Base-by-base conservation (phyloP, 768 basidiomycete genomes). In the Obba rivulosa region DNA sequence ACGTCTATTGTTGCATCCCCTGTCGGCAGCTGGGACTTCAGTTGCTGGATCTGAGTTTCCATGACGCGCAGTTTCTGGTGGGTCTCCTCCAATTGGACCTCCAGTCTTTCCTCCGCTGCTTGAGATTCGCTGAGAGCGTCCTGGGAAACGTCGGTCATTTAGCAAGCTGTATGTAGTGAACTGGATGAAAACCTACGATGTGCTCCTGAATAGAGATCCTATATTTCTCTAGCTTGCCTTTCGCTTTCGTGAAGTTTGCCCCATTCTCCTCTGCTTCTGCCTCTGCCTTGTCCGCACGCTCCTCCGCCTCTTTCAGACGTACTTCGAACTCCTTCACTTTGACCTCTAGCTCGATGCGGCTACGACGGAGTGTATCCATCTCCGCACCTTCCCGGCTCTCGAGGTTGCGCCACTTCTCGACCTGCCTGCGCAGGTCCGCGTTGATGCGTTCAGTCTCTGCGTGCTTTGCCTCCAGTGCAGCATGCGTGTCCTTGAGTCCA, bases 371-470 rank as follows among this genome's bases (percentile, higher is more conserved):
- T 5, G 66, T 62, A 45, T 83, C 85, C 8, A 75, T 69, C 25
- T 85, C 80, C 16, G 69, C 76, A 10, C 75, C 80, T 41, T 80
- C 84, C 41, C 78, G 80, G 22, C 69, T 80, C 57, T 88, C 87
- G 16, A 87, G 63, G 22, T 63, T 73, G 57, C 85, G 74, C 85
- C 84, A 87, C 57, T 82, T 79, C 36, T 77, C 76, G 8, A 89
- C 66, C 55, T 90, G 87, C 14, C 75, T 74, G 43, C 76, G 73
- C 34, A 87, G 67, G 36, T 83, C 76, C 4, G 66, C 64, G 41
- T 75, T 76, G 9, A 73, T 72, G 5, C 79, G 76, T 50, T 79
- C 76, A 20, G 79, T 71, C 35, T 86, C 83, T 36, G 78, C 75
- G 46, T 81, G 76, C 28, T 69, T 60, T 39, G 72, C 74, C 50